phyloP scores from a whole-genome alignment of 2,329 filamentous ascomycete species.

The Cercospora brassicicola region DNA sequence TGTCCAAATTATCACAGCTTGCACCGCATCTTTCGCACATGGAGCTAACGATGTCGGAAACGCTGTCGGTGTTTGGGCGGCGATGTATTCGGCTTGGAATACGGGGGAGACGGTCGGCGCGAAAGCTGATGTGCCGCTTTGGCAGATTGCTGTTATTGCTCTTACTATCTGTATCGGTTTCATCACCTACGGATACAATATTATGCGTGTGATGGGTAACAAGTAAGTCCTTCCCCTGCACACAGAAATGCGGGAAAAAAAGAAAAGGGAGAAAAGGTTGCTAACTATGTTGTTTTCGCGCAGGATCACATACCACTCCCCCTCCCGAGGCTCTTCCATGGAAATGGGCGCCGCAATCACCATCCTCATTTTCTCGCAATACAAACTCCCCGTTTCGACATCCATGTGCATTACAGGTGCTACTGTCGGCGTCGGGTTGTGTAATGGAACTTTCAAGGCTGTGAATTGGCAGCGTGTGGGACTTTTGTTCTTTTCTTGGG shows the following conservation, averaged over 20 bases:
- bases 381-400: constrained; percentile 62
- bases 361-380: constrained; percentile 61
- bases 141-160: constrained; percentile 60
- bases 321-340: constrained; percentile 59
- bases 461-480: constrained; percentile 63
- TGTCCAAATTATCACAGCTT: constrained; percentile 64
- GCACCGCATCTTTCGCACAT: constrained; percentile 68
- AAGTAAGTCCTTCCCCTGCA: constrained; percentile 4
- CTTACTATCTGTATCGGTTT: constrained; percentile 55
- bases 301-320: constrained; percentile 60
- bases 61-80: constrained; percentile 61
- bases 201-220: constrained; percentile 48
- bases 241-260: neutral
- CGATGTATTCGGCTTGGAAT: constrained; percentile 61
- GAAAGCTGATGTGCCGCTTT: constrained; percentile 56
- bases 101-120: constrained; percentile 43
- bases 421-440: constrained; percentile 61
- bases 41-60: constrained; percentile 63
- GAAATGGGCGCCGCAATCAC: constrained; percentile 60
- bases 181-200: constrained; percentile 63
- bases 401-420: constrained; percentile 63
- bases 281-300: neutral
- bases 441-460: constrained; percentile 56
- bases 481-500: constrained; percentile 61
- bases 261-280: neutral